Percentiles rank a stretch among this genome's conserved stretches.
Evolutionary conservation across 257 asterid genomes (phyloP).

Genomic region (Gentiana straminea): DNA sequence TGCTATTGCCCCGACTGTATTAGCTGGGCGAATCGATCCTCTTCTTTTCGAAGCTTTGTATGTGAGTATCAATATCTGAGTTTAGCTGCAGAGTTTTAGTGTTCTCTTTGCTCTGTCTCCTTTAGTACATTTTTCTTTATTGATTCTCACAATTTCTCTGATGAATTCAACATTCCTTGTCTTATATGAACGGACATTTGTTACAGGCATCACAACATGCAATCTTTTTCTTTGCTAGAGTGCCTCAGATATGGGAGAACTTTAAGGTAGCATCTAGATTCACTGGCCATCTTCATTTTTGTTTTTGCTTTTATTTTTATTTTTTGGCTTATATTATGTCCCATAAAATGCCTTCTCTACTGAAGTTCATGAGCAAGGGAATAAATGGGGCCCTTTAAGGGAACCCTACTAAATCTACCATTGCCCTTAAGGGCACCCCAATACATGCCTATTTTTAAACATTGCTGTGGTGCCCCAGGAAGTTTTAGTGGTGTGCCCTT

Average conservation of each 20-base stretch:
- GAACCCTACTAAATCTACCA: too few relatives aligned
- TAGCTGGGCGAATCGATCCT: slow-evolving; percentile 90
- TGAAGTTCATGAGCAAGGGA: too few relatives aligned
- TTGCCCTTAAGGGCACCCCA: too few relatives aligned
- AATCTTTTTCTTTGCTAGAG: slow-evolving; percentile 77
- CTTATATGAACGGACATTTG: slow-evolving; percentile 6
- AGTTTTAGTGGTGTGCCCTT: too few relatives aligned
- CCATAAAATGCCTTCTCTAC: too few relatives aligned
- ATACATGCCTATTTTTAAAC: too few relatives aligned
- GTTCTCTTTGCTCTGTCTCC: background rate
- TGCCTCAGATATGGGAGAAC: slow-evolving; percentile 86
- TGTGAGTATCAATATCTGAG: slow-evolving; percentile 38
- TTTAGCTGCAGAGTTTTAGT: background rate
- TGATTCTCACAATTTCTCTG: too few relatives aligned
- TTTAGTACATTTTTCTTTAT: slow-evolving; percentile 1
- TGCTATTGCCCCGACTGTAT: slow-evolving; percentile 77
- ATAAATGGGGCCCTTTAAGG: too few relatives aligned
- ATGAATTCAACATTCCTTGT: background rate
- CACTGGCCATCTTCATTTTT: background rate
- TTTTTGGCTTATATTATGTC: too few relatives aligned
- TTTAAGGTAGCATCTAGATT: slow-evolving; percentile 40
- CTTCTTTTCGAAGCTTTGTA: slow-evolving; percentile 90
- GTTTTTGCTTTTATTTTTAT: background rate
- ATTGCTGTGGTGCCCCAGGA: too few relatives aligned
- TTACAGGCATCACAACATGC: slow-evolving; percentile 94